Base-by-base conservation (phyloP, 2,329 filamentous ascomycete genomes). In the Coniella lustricola region DNA sequence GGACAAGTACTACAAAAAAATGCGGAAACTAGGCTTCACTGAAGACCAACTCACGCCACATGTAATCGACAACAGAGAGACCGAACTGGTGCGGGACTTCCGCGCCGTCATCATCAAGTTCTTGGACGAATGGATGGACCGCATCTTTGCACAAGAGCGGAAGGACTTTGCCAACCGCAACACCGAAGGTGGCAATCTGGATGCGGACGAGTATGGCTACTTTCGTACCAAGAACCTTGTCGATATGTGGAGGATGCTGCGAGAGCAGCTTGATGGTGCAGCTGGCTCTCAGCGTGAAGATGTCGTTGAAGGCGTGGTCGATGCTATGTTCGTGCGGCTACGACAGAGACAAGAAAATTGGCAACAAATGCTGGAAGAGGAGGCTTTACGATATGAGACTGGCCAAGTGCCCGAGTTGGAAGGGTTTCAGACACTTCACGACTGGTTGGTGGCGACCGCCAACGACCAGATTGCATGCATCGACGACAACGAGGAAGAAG, bases 381-480 rank as follows among this genome's bases (percentile, higher is more conserved):
- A 98, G 68, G 84, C 84, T 17, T 71, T 73, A 43, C 85, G 82
- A 59, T 95, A 89, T 66, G 84, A 85, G 64, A 62, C 67, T 3
- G 72, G 68, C 51, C 72, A 66, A 53, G 67, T 71, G 12, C 63
- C 73, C 4, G 80, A 82, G 42, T 66, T 82, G 8, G 80, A 85
- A 46, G 77, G 81, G 14, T 83, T 86, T 60, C 89, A 95, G 64
- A 81, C 85, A 3, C 72, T 95, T 22, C 87, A 95, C 64, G 93
- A 98, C 69, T 98, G 91, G 90, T 84, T 98, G 48, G 83, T 98
- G 46, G 90, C 93, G 39, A 89, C 94, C 49, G 93, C 94, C 57
- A 98, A 98, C 69, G 93, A 98, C 68, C 93, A 98, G 66, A 97
- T 98, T 63, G 90, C 90, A 49, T 96, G 90, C 67, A 95, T 98